Conservation (phyloP, 1,139 yeast genomes). For the Lodderomyces theae region DNA sequence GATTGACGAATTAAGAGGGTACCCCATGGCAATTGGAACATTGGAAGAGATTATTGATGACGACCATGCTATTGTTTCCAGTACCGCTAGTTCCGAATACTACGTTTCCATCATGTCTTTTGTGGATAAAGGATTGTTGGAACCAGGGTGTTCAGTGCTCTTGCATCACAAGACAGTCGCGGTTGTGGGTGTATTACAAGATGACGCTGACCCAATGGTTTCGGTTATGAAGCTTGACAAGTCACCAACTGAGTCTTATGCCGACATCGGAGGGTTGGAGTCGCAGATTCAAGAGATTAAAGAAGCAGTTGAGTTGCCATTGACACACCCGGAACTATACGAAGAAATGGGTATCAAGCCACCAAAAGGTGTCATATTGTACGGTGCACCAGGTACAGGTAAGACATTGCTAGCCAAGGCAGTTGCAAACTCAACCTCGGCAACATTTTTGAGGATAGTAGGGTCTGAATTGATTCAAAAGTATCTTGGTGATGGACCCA, state of each 20-base stretch:
- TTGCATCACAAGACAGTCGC: slow-evolving; percentile 94
- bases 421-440: slow-evolving; percentile 96
- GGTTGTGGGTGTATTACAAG: slow-evolving; percentile 89
- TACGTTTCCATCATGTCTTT: slow-evolving; percentile 95
- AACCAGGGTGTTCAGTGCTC: slow-evolving; percentile 97
- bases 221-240: slow-evolving; percentile 97
- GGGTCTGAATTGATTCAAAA: slow-evolving; percentile 97
- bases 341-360: slow-evolving; percentile 99
- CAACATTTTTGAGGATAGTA: slow-evolving; percentile 92
- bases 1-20: slow-evolving; percentile 92
- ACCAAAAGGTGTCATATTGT: slow-evolving; percentile 96
- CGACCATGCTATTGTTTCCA: slow-evolving; percentile 97
- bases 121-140: slow-evolving; percentile 93
- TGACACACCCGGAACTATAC: slow-evolving; percentile 95
- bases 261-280: slow-evolving; percentile 97
- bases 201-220: slow-evolving; percentile 97
- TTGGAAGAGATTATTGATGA: slow-evolving; percentile 96
- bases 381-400: slow-evolving; percentile 99
- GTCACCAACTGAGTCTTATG: slow-evolving; percentile 94
- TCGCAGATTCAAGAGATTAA: slow-evolving; percentile 95
- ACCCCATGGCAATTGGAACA: slow-evolving; percentile 96
- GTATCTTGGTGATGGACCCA: slow-evolving; percentile 97
- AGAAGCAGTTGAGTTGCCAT: slow-evolving; percentile 95
- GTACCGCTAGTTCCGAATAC: slow-evolving; percentile 95
- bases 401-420: slow-evolving; percentile 96